A percentile compares a stretch with the other conserved stretches of the same genome.
Evolutionary conservation across 2,329 filamentous ascomycete genomes (phyloP).

Genomic region (Aspergillus nomiae): DNA sequence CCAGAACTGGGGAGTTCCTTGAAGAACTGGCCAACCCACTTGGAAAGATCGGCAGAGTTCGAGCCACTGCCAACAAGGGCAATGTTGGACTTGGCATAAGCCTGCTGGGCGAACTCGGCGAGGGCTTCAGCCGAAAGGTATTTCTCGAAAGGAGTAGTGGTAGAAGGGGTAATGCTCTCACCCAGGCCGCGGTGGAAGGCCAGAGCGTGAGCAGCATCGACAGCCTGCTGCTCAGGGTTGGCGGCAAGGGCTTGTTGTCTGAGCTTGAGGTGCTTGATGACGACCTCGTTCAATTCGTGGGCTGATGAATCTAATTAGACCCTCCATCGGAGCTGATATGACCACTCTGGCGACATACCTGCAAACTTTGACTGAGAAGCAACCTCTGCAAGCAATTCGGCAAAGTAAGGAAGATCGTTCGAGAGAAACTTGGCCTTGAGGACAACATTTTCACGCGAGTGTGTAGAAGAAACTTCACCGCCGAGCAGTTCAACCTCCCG

Average conservation of each 20-base stretch:
- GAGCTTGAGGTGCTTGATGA: constrained; percentile 73
- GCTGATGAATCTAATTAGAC: constrained; percentile 53
- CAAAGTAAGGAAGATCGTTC: constrained; percentile 95
- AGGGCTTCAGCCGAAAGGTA: constrained; percentile 79
- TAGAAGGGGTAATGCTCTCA: constrained; percentile 70
- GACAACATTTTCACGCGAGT: constrained; percentile 90
- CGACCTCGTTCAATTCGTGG: constrained; percentile 87
- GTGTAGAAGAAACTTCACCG: constrained; percentile 81
- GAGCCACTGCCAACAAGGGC: constrained; percentile 89
- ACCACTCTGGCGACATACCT: constrained; percentile 45
- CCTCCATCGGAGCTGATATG: not conserved
- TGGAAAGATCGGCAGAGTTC: constrained; percentile 71
- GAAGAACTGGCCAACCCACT: constrained; percentile 96
- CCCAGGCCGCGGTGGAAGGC: constrained; percentile 96
- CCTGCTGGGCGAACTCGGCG: constrained; percentile 72
- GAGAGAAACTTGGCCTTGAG: constrained; percentile 93
- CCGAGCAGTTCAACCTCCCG: constrained; percentile 95
- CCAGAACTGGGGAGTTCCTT: constrained; percentile 61
- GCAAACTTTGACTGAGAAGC: constrained; percentile 84
- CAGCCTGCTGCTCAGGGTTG: constrained; percentile 68
- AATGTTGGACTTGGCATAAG: constrained; percentile 88
- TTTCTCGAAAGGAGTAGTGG: constrained; percentile 70
- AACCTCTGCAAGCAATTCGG: constrained; percentile 92
- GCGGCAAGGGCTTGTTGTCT: constrained; percentile 73
- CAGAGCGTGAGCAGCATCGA: constrained; percentile 81